phyloP scores from a whole-genome alignment of 2,329 filamentous ascomycete species.

The Penicillium psychrosexuale region DNA sequence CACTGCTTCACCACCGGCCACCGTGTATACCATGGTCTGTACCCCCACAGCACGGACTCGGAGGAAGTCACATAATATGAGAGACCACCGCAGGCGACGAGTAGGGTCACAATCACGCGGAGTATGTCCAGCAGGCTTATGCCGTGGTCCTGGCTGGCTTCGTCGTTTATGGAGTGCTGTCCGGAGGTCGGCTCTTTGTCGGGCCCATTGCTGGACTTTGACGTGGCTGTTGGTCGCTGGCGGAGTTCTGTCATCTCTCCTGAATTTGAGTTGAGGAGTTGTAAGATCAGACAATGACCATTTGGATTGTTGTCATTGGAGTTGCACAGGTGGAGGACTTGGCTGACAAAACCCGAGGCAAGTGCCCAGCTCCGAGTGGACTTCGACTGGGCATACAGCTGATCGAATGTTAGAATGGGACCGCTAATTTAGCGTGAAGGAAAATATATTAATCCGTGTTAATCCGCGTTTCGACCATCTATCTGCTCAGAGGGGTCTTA shows the following conservation, averaged over 20 bases:
- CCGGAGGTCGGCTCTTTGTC: conserved; percentile 4
- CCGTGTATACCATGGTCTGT: conserved; percentile 60
- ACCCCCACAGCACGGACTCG: conserved; percentile 68
- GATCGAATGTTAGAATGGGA: no score
- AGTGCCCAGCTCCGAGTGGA: neutral
- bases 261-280: neutral
- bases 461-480: no score
- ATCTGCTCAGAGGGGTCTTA: no score
- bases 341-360: conserved; percentile 3
- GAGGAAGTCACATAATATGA: conserved; percentile 74
- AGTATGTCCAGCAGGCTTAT: conserved; percentile 61
- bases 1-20: conserved; percentile 58
- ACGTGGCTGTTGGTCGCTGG: conserved; percentile 26
- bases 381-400: no score
- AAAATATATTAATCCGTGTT: no score
- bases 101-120: conserved; percentile 65
- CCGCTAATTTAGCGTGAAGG: no score
- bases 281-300: neutral
- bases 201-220: conserved; percentile 8
- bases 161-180: conserved; percentile 16
- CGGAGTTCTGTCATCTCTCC: conserved; percentile 31
- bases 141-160: conserved; percentile 23
- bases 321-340: neutral
- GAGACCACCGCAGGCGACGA: conserved; percentile 64
- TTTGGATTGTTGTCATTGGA: neutral